Evolutionary conservation across 2,329 filamentous ascomycete genomes (phyloP).

Genomic region (Grosmannia serpens): DNA sequence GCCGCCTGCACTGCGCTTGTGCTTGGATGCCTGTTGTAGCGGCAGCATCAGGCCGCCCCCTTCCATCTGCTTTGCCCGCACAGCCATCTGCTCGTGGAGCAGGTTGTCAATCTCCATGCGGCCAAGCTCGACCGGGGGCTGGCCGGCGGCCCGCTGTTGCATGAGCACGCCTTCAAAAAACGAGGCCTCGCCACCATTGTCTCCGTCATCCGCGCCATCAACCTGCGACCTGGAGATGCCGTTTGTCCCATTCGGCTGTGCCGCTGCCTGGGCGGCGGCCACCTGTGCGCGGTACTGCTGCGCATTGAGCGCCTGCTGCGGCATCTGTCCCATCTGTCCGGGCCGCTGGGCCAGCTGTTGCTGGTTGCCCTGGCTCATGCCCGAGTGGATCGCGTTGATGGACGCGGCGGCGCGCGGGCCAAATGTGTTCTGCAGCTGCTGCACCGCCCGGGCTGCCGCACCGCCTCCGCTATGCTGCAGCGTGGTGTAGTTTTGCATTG

Average conservation of each 20-base stretch:
- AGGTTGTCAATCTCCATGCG: constrained; percentile 55
- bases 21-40: constrained; percentile 42
- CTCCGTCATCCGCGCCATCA: constrained; percentile 59
- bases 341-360: constrained; percentile 11
- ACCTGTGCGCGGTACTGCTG: constrained; percentile 24
- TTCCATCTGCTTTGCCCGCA: constrained; percentile 56
- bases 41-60: constrained; percentile 68
- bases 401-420: constrained; percentile 54
- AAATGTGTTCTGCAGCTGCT: constrained; percentile 47
- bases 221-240: constrained; percentile 46
- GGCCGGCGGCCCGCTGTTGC: constrained; percentile 40
- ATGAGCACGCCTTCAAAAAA: constrained; percentile 49
- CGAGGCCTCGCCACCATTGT: constrained; percentile 54
- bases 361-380: constrained; percentile 17
- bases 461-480: constrained; percentile 17
- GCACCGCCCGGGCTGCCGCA: constrained; percentile 43
- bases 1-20: constrained; percentile 12
- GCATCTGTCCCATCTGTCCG: constrained; percentile 7
- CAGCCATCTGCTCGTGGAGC: constrained; percentile 56
- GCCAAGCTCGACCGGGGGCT: constrained; percentile 42
- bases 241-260: constrained; percentile 30
- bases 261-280: constrained; percentile 20
- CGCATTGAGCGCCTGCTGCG: constrained; percentile 12
- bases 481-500: constrained; percentile 22
- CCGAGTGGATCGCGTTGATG: constrained; percentile 49